Conservation (phyloP, 768 basidiomycete species). For the Coprinellus aureogranulatus region DNA sequence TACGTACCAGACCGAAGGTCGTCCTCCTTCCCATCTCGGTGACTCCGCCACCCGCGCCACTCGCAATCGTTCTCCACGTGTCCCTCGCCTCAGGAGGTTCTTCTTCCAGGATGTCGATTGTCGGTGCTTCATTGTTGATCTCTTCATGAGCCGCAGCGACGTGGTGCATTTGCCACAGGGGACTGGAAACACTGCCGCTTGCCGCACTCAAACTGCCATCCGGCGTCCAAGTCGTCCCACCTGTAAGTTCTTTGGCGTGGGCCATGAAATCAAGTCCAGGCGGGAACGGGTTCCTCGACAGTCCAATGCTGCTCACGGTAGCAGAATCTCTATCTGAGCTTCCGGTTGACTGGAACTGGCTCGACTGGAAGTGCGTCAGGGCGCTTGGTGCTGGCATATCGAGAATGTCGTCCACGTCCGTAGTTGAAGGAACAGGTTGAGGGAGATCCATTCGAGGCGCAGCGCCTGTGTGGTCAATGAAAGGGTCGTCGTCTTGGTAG, state of each 20-base stretch:
- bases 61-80: constrained; percentile 58
- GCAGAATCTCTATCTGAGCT: constrained; percentile 22
- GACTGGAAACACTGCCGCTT: constrained; percentile 7
- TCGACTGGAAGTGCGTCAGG: constrained; percentile 46
- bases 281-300: constrained; percentile 29
- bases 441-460: not conserved
- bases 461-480: constrained; percentile 2
- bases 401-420: constrained; percentile 24
- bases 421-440: constrained; percentile 3
- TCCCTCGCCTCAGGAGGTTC: constrained; percentile 62
- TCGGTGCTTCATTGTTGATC: constrained; percentile 23
- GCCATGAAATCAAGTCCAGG: constrained; percentile 32
- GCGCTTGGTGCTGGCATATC: constrained; percentile 53
- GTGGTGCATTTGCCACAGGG: constrained; percentile 11
- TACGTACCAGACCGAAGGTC: constrained; percentile 64
- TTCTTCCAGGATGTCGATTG: constrained; percentile 66
- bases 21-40: constrained; percentile 38
- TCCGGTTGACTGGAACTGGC: constrained; percentile 3
- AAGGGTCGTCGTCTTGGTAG: constrained; percentile 19
- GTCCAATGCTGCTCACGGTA: constrained; percentile 30
- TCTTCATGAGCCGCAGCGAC: constrained; percentile 24
- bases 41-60: constrained; percentile 25
- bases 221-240: constrained; percentile 30
- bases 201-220: constrained; percentile 12
- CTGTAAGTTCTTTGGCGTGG: constrained; percentile 14